Evolutionary conservation across 257 asterid species (phyloP).

Genomic region (Scutellaria barbata): DNA sequence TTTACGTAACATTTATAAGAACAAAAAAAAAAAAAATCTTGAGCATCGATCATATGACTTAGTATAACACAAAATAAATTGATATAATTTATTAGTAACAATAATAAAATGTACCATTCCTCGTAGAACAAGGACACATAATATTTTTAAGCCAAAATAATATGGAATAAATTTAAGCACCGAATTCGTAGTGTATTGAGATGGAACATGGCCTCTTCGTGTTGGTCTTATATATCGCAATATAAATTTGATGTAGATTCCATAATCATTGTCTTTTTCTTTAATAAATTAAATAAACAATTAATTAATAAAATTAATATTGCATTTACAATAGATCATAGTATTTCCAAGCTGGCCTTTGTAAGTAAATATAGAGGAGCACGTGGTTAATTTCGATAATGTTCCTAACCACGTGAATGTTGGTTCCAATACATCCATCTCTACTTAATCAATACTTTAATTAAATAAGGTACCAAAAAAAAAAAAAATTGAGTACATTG

Average conservation of each 20-base stretch:
- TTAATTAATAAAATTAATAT: background rate
- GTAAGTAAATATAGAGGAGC: slow-evolving; percentile 1
- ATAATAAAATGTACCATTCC: too few relatives aligned
- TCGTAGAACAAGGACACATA: too few relatives aligned
- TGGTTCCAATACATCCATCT: slow-evolving; percentile 22
- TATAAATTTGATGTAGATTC: slow-evolving; percentile 1
- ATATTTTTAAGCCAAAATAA: background rate
- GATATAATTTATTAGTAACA: too few relatives aligned
- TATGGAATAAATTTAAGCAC: background rate
- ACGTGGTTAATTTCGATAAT: slow-evolving; percentile 26
- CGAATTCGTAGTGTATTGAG: background rate
- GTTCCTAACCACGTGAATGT: slow-evolving; percentile 36
- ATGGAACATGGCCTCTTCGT: slow-evolving; percentile 8
- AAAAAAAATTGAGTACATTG: too few relatives aligned
- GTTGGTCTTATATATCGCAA: background rate
- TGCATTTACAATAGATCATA: background rate
- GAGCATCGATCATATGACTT: too few relatives aligned
- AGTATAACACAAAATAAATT: too few relatives aligned
- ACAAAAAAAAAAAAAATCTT: too few relatives aligned
- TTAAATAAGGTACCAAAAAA: too few relatives aligned
- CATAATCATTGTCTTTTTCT: slow-evolving; percentile 13
- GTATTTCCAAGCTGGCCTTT: slow-evolving; percentile 10
- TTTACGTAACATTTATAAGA: too few relatives aligned
- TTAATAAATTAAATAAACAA: background rate
- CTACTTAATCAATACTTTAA: background rate